Base-by-base conservation (phyloP, 192 early-diverging fungal genomes). In the Gigaspora rosea region DNA sequence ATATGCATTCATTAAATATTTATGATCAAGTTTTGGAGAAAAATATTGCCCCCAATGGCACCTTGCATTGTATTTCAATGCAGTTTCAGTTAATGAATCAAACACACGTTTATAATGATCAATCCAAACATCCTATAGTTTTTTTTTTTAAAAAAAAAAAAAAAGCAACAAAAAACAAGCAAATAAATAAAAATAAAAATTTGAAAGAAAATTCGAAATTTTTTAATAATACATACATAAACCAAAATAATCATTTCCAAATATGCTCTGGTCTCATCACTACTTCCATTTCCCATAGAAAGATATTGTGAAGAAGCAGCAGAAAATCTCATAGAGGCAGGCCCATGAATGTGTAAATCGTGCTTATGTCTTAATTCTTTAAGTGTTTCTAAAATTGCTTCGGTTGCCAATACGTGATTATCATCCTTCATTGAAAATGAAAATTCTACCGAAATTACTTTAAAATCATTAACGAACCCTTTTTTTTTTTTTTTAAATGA, bases 21-120 rank as follows among this genome's bases (percentile, higher is more conserved):
- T 32, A 20, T 32, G 4, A 50, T 69, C 67, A 27, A 69, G 27
- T 18, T 69, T 47, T 0, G 67, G 47, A 27, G 46, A 20, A 18
- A 69, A 69, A 69, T 69, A 48, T 50, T 69, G 67, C 1, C 67
- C 67, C 67, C 67, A 69, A 50, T 69, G 48, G 49, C n/a, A 69
- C 13, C 67, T 48, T 1, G 20, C 67, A 15, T 50, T 69, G 22
- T 27, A 50, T 50, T 69, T 69, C 49, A 50, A 22, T 32, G 48
- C 67, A 0, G 22, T 27, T 0, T n/a, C 67, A 48, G 22, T 22
- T 13, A 69, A 50, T 51, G 67, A 13, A 49, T 69, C 27, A 50
- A 15, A 69, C 27, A 69, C 48, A 5, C 49, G 67, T 27, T 20
- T 50, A 50, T 69, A 50, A 69, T 69, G 49, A 33, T 69, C 46